Evolutionary conservation across 176 grass and related monocot species (phyloP).

Genomic region (Aegilops speltoides): DNA sequence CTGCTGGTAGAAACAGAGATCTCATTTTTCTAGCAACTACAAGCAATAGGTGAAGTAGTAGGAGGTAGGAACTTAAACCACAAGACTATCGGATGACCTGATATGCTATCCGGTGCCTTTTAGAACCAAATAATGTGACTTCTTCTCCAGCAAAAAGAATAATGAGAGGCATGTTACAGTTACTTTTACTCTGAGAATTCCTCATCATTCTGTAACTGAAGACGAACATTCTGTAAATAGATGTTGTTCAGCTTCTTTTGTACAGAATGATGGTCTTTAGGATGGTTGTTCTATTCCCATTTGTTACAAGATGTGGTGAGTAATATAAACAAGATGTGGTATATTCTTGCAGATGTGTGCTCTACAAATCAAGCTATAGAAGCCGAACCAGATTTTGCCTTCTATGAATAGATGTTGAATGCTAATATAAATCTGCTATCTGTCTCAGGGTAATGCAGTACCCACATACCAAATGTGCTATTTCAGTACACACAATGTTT

Average conservation of each 20-base stretch:
- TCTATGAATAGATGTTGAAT: slow-evolving; percentile 19
- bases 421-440: neutral
- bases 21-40: slow-evolving; percentile 56
- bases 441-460: neutral
- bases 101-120: slow-evolving; percentile 60
- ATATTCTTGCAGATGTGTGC: slow-evolving; percentile 56
- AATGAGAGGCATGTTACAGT: slow-evolving; percentile 52
- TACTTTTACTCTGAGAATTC: slow-evolving; percentile 8
- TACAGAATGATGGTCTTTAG: too few species aligned
- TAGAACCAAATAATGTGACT: slow-evolving; percentile 41
- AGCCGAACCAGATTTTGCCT: slow-evolving; percentile 28
- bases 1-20: neutral
- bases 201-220: neutral
- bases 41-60: slow-evolving; percentile 50
- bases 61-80: slow-evolving; percentile 55
- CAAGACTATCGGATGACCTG: slow-evolving; percentile 76
- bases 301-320: too few species aligned
- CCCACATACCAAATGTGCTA: neutral
- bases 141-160: slow-evolving; percentile 58
- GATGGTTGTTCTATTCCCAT: too few species aligned
- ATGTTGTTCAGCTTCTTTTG: too few species aligned
- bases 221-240: too few species aligned
- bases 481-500: neutral
- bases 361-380: slow-evolving; percentile 57
- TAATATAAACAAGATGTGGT: neutral